These are phyloP conservation scores for Pyrus pyrifolia DNA, from an alignment of 306 rosid species.

Conservation along the genomic window DNA sequence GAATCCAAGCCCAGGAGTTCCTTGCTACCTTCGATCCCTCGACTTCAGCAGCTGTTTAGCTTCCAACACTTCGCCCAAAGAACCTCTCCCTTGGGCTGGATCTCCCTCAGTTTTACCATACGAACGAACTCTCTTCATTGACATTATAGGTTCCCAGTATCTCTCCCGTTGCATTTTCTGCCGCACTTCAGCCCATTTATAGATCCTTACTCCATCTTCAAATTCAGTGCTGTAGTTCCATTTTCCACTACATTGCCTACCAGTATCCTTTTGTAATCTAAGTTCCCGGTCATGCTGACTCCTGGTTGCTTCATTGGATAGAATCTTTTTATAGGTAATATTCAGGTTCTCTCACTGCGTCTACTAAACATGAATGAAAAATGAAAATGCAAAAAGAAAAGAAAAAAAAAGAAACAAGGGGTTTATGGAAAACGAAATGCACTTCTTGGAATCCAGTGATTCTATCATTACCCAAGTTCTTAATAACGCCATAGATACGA, in stretches of 20 bases:
- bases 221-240: conserved; percentile 48
- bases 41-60: too few species aligned
- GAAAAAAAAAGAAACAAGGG: not conserved
- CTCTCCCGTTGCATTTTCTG: conserved; percentile 42
- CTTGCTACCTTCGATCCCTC: too few species aligned
- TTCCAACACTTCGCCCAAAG: conserved; percentile 30
- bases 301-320: conserved; percentile 67
- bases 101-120: conserved; percentile 30
- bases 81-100: conserved; percentile 36
- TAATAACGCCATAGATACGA: not conserved
- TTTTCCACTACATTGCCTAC: conserved; percentile 31
- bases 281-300: conserved; percentile 56
- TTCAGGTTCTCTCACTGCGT: not conserved
- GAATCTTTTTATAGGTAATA: conserved; percentile 44
- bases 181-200: conserved; percentile 59
- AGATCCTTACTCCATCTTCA: conserved; percentile 16
- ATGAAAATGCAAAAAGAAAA: not conserved
- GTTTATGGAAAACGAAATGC: not conserved
- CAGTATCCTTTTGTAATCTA: conserved; percentile 28
- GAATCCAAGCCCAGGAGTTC: too few species aligned
- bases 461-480: not conserved
- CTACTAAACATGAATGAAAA: not conserved
- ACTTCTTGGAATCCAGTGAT: not conserved
- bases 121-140: conserved; percentile 27
- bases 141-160: conserved; percentile 32